Evolutionary conservation across 345 rosid species (phyloP), one percentile per base, ranked within the genome.

Genomic region (Hibiscus trionum): DNA sequence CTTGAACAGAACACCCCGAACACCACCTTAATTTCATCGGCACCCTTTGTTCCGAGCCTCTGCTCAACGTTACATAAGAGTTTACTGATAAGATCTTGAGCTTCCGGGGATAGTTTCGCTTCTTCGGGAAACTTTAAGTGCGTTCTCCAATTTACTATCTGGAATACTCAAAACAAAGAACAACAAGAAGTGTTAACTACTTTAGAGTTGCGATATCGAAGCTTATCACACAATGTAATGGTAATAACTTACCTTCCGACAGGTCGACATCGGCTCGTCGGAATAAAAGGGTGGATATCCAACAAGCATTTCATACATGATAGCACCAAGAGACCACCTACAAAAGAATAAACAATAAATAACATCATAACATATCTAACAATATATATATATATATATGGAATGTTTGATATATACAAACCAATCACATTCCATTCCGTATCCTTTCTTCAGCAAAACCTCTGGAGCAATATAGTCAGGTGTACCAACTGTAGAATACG

Each of bases 261-360:
- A 95, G 11, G 99, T 95, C 74, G 97, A 83, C 97, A 95, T 95
- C 12, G 97, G 96, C 65, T 91, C 99, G 65, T 94, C 99, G 4
- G 99, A 94, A 86, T 94, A 94, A 83, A 94, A 94, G 11, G 99
- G 99, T 21, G 99, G 97, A 83, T 83, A 95, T 52, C 99, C 99
- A 63, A 95, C 99, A 70, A 95, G 99, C 99, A 95, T 95, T 88
- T 95, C 97, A 82, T 91, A 95, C 99, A 95, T 95, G 71, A 95
- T 95, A 59, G 99, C 97, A 75, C 99, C 99, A 33, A 95, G 97
- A 68, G 99, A 94, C 99, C 97, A 94, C 98, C 98, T 94, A 80
- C 21, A 77, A 50, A 77, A 70, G 37, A 4, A 33, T 33, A 33
- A 33, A 4, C 31, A 72, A 21, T 0, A 33, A 55, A 31, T 15